Base-by-base conservation (phyloP, 495 filamentous ascomycete genomes). In the Aspergillus carlsbadensis region DNA sequence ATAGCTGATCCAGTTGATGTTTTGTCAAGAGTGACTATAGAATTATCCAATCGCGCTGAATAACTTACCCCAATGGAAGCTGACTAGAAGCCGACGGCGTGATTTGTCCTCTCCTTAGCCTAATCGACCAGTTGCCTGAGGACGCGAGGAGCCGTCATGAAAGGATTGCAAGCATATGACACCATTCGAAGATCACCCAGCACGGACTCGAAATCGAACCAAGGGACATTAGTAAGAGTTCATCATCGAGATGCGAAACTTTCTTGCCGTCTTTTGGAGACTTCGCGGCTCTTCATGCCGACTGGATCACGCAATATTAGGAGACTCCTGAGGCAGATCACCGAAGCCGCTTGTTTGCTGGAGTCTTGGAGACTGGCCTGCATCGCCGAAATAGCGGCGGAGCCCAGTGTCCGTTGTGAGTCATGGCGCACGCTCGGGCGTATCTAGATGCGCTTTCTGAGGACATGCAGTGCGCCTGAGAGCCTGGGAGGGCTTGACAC, bases 121-220 rank as follows among this genome's bases (percentile, higher is more conserved):
- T 24, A 18, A 45, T 18, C 1, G 21, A 20, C 3, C 22, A 22
- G 18, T 45, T 8, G 13, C 18, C 17, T 24, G 6, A 18, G 42
- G 7, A 22, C 20, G n/a, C 24, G 13, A 5, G 22, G 17, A 35
- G 31, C 43, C 15, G 3, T 22, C 18, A 31, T 22, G 33, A 20
- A n/a, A n/a, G n/a, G n/a, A 26, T 44, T 15, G 33, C 52, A 42
- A 36, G 39, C 34, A 26, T 43, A 57, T 57, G 45, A 43, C 45
- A 57, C 37, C 44, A 46, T 46, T 56, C 36, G 21, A 35, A 40
- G n/a, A 56, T 47, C 33, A 39, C 40, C 22, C 44, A 56, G 35
- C 44, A 57, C 52, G 45, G 40, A 46, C 39, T 21, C 29, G 26
- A 11, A 18, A 26, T n/a, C 22, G 13, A 22, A 48, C 31, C 37